Evolutionary conservation across 345 rosid species (phyloP), one percentile per base, ranked within the genome.

Genomic region (Rhodamnia argentea): DNA sequence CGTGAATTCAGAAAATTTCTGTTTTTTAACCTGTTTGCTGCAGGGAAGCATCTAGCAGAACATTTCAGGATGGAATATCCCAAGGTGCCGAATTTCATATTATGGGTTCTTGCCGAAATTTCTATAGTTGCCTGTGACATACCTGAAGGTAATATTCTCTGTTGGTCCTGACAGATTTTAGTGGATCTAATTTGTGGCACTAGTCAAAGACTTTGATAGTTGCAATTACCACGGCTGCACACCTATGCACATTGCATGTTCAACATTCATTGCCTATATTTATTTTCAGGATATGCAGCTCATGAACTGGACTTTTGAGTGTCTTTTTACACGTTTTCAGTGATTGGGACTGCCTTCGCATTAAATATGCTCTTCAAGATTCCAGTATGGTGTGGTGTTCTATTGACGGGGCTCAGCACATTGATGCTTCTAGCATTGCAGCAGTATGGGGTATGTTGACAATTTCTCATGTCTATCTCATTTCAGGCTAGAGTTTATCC

Each of bases 321-420:
- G 76, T 64, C 76, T 16, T 37, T 64, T 37, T 29, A 64, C 86
- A 83, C 55, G 26, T 88, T 85, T 88, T 74, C 93, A 97, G 99
- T 97, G 59, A 97, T 95, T 87, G 99, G 99, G 62, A 97, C 99
- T 32, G 99, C 99, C 62, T 97, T 95, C 91, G 98, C 99, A 29
- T 89, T 97, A 89, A 97, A 97, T 91, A 96, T 97, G 98, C 97
- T 97, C 87, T 97, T 97, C 91, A 93, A 86, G 47, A 92, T 94
- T 88, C 97, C 98, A 8, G 89, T 97, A 50, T 97, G 99, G 99
- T 88, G 92, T 84, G 98, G 99, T 82, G 99, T 96, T 83, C 97
- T 97, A 87, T 92, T 95, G 88, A 97, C 98, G 26, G 97, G 98
- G 47, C 90, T 97, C 52, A 96, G 99, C 88, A 96, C 99, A 60